Conservation (phyloP, 805 yeast species). For the Monosporozyma yasuniensis region DNA sequence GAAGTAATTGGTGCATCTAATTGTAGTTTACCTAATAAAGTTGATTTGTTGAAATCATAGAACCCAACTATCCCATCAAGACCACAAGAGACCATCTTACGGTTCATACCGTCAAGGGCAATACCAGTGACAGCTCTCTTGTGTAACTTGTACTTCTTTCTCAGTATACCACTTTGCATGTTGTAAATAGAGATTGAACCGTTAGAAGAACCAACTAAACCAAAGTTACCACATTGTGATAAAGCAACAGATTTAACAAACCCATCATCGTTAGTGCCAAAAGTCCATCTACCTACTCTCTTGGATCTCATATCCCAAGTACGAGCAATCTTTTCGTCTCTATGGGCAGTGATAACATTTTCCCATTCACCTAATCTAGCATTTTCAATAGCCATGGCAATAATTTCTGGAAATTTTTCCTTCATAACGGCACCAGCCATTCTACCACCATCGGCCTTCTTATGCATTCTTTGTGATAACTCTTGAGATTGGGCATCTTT, state of each 20-base stretch:
- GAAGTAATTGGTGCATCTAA: slow-evolving; percentile 71
- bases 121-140: slow-evolving; percentile 81
- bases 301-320: slow-evolving; percentile 82
- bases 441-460: slow-evolving; percentile 38
- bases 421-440: slow-evolving; percentile 51
- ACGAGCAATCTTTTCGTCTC: slow-evolving; percentile 72
- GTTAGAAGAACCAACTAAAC: slow-evolving; percentile 73
- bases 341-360: slow-evolving; percentile 81
- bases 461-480: slow-evolving; percentile 64
- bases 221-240: slow-evolving; percentile 94
- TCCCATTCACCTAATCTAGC: slow-evolving; percentile 89
- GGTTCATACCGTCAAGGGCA: slow-evolving; percentile 83
- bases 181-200: slow-evolving; percentile 86
- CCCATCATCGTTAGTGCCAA: slow-evolving; percentile 72
- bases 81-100: slow-evolving; percentile 78
- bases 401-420: slow-evolving; percentile 71
- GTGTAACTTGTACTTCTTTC: slow-evolving; percentile 62
- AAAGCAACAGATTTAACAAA: slow-evolving; percentile 65
- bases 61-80: slow-evolving; percentile 85
- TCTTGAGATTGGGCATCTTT: slow-evolving; percentile 96
- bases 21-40: slow-evolving; percentile 54
- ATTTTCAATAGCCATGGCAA: slow-evolving; percentile 59
- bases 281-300: slow-evolving; percentile 65
- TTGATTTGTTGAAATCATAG: slow-evolving; percentile 70
- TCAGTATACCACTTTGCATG: slow-evolving; percentile 78